These are phyloP conservation scores for Fusarium sp. DNA, from an alignment of 2,329 filamentous ascomycete genomes.

Conservation along the genomic window DNA sequence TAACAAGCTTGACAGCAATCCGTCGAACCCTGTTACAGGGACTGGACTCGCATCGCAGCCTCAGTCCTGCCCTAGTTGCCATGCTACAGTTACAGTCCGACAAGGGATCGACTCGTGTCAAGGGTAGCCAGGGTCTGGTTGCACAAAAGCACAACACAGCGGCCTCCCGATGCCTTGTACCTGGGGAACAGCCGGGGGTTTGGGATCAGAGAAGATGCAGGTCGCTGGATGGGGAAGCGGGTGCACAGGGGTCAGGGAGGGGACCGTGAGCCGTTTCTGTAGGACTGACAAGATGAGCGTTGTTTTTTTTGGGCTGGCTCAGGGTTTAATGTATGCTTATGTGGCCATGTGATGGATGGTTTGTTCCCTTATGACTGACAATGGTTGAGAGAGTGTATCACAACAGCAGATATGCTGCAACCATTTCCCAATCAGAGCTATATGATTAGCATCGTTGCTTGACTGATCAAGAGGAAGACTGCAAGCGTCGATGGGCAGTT, in stretches of 20 bases:
- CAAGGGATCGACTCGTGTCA: conserved; percentile 11
- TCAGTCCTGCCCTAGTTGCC: conserved; percentile 1
- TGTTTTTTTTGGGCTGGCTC: conserved; percentile 17
- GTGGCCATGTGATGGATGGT: conserved; percentile 16
- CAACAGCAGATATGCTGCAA: not conserved
- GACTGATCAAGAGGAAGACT: not conserved
- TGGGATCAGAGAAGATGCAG: conserved; percentile 43
- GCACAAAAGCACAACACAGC: conserved; percentile 27
- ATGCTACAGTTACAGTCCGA: conserved; percentile 3
- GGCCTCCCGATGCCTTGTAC: conserved; percentile 39
- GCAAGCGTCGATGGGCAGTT: not conserved
- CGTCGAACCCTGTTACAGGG: conserved; percentile 10
- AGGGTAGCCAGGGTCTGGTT: conserved; percentile 3
- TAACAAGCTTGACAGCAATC: conserved; percentile 20
- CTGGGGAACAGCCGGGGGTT: conserved; percentile 30
- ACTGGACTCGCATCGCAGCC: conserved; percentile 5
- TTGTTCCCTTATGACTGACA: conserved; percentile 2
- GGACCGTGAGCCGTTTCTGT: conserved; percentile 33
- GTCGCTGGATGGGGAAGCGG: conserved; percentile 47
- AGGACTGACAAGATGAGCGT: conserved; percentile 31
- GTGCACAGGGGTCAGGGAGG: conserved; percentile 42
- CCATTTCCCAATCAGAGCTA: not conserved
- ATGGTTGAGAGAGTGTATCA: conserved; percentile 8
- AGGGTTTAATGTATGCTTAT: conserved; percentile 9
- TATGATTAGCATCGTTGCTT: conserved; percentile 7